Evolutionary conservation across 169 alveolate species (phyloP), one percentile per base, ranked within the genome.

Genomic region (Plasmodium blacklocki): DNA sequence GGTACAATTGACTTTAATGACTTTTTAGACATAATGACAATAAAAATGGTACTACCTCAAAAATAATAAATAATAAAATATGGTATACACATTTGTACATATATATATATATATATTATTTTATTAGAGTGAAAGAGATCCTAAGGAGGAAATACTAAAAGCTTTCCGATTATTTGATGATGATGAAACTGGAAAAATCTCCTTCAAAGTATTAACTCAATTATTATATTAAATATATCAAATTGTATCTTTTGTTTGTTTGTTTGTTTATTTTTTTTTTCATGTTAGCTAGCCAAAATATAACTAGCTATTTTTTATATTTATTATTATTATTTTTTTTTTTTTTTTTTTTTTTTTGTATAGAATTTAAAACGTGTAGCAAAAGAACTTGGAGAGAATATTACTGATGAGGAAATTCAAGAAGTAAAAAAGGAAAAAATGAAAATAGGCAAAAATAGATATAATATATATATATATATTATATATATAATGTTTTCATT

Each of bases 301-400:
- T 29, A 29, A 29, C 43, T 29, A 19, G 49, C 45, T 62, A 15
- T 62, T 62, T 62, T 52, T 50, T 71, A 45, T 14, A 1, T 15
- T 45, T 14, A 1, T 15, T 45, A n/a, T 29, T 29, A 50, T 50
- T n/a, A n/a, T 3, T 3, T 14, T 3, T 50, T 47, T 5, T 9
- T 26, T 49, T 63, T 49, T 39, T 54, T 56, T 39, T 59, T 60
- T 18, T 74, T 94, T 19, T 83, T 94, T 19, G 89, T 94, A 32
- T 93, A 97, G 97, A 98, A 98, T 86, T 96, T 98, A 75, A 97
- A 98, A 88, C 96, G 99, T 75, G 99, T 98, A 18, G 99, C 99
- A 14, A 98, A 98, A 93, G 99, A 98, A 94, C 96, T 98, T 19
- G 99, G 99, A 54, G 99, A 98, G 93, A 97, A 96, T 76, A 96